Base-by-base conservation (phyloP, 1,284 basidiomycete species). In the Trichosporon faecale region DNA sequence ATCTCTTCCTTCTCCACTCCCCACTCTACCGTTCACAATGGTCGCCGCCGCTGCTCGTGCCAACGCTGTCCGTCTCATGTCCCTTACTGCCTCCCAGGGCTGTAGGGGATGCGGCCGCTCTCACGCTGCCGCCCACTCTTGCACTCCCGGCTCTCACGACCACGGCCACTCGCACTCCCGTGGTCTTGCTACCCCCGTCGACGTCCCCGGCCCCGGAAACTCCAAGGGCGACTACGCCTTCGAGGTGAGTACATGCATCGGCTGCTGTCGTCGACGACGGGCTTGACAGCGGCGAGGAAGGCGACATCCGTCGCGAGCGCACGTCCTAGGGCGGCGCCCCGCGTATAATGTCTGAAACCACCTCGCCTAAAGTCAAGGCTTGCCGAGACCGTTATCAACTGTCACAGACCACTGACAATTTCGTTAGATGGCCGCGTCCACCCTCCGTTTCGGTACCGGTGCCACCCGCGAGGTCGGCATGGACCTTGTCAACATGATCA, bases 221-320 rank as follows among this genome's bases (percentile, higher is more conserved):
- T 80, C 83, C 0, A 87, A 94, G 83, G 94, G 91, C 80, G 95
- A 98, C 84, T 98, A 98, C 82, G 95, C 95, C 0, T 98, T 98
- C 78, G 95, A 98, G 88, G 93, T 91, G 75, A 69, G 84, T 79
- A 9, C 33, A 64, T n/a, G 9, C 35, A 44, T 40, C 37, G 21
- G 23, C 11, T 35, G 69, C 11, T 9, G 23, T 18, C 21, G 29
- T 1, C 44, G 44, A 29, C 37, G n/a, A 49, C 18, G 3, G 37
- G 21, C 21, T 64, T 21, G 44, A 25, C 11, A n/a, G 29, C 21
- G 8, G 23, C 25, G 46, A 25, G 23, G 46, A 25, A 16, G 46
- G n/a, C 49, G 33, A 49, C 49, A 55, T 49, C 35, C 55, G 16
- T 44, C 55, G 66, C 55, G 35, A 27, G 35, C 40, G 35, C 55